A percentile compares a stretch with the other conserved stretches of the same genome.
These are phyloP conservation scores for Tremella yokohamensis DNA, from an alignment of 768 basidiomycete species.

Conservation along the genomic window DNA sequence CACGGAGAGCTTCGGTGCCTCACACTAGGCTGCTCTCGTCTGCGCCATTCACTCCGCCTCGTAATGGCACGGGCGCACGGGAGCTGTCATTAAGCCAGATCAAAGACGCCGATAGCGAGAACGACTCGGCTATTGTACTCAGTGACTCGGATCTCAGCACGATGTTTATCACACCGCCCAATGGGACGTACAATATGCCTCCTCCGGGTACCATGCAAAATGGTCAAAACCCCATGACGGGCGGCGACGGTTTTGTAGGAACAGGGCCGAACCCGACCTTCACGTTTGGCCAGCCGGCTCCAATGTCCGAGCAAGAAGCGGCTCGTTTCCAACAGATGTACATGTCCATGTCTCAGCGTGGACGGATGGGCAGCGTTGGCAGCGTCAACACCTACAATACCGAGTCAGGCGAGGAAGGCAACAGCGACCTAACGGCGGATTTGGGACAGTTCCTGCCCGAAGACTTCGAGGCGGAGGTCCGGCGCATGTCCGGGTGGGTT, in stretches of 20 bases:
- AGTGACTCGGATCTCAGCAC: slow-evolving; percentile 21
- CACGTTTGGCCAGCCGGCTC: slow-evolving; percentile 33
- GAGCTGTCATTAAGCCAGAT: slow-evolving; percentile 34
- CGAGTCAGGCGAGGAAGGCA: slow-evolving; percentile 17
- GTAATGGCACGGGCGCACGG: slow-evolving; percentile 26
- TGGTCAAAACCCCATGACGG: not conserved
- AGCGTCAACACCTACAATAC: slow-evolving; percentile 36
- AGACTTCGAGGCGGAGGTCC: not conserved
- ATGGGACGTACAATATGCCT: slow-evolving; percentile 14
- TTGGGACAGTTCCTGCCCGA: not conserved
- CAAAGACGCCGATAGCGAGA: slow-evolving; percentile 36
- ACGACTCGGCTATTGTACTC: slow-evolving; percentile 11
- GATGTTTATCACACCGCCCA: slow-evolving; percentile 28
- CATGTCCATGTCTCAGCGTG: slow-evolving; percentile 25
- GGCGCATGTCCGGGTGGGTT: slow-evolving; percentile 3
- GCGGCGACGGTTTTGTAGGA: slow-evolving; percentile 19
- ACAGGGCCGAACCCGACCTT: slow-evolving; percentile 45
- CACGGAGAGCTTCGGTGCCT: slow-evolving; percentile 38
- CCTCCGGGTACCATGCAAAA: not conserved
- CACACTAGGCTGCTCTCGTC: slow-evolving; percentile 40
- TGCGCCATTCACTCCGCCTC: slow-evolving; percentile 46
- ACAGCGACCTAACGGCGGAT: slow-evolving; percentile 25
- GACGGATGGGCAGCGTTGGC: slow-evolving; percentile 41
- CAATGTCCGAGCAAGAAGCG: slow-evolving; percentile 10
- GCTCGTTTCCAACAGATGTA: slow-evolving; percentile 14